phyloP scores from a whole-genome alignment of 2,329 filamentous ascomycete species.

The Pseudogymnoascus sp. region DNA sequence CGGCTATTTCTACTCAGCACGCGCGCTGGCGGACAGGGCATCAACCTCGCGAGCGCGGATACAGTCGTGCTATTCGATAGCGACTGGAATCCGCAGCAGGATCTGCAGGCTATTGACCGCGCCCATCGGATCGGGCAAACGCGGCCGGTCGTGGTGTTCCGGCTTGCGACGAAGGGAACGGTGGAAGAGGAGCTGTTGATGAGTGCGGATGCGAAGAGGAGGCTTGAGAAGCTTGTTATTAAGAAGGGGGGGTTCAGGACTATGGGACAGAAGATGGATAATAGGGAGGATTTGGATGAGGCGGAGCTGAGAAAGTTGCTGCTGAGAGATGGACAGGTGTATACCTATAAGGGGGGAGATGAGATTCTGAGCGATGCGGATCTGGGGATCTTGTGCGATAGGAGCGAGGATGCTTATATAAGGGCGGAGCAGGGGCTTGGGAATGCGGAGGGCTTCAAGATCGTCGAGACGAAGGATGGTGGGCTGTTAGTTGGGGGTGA shows the following conservation, averaged over 20 bases:
- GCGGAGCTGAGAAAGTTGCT: slow-evolving; percentile 54
- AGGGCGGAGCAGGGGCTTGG: slow-evolving; percentile 72
- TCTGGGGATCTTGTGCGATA: slow-evolving; percentile 67
- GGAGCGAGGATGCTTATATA: slow-evolving; percentile 52
- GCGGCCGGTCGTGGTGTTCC: slow-evolving; percentile 83
- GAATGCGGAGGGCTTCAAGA: slow-evolving; percentile 60
- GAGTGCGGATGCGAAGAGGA: slow-evolving; percentile 82
- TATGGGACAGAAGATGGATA: slow-evolving; percentile 52
- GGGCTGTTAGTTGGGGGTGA: slow-evolving; percentile 22
- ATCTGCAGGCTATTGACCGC: slow-evolving; percentile 91
- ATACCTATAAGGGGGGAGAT: slow-evolving; percentile 48
- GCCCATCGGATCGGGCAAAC: slow-evolving; percentile 93
- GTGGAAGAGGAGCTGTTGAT: slow-evolving; percentile 82
- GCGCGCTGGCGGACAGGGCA: slow-evolving; percentile 85
- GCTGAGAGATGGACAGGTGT: slow-evolving; percentile 63
- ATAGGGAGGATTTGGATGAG: slow-evolving; percentile 40
- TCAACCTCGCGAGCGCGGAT: slow-evolving; percentile 85
- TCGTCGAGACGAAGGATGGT: slow-evolving; percentile 67
- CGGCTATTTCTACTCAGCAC: slow-evolving; percentile 85
- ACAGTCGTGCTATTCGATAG: slow-evolving; percentile 88
- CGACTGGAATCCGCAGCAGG: slow-evolving; percentile 94
- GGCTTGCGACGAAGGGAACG: slow-evolving; percentile 84
- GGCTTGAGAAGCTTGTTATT: slow-evolving; percentile 90
- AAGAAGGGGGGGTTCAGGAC: slow-evolving; percentile 79
- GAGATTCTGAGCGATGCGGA: slow-evolving; percentile 68